Conservation (phyloP, 2,329 filamentous ascomycete species). For the Phyllachora maydis region DNA sequence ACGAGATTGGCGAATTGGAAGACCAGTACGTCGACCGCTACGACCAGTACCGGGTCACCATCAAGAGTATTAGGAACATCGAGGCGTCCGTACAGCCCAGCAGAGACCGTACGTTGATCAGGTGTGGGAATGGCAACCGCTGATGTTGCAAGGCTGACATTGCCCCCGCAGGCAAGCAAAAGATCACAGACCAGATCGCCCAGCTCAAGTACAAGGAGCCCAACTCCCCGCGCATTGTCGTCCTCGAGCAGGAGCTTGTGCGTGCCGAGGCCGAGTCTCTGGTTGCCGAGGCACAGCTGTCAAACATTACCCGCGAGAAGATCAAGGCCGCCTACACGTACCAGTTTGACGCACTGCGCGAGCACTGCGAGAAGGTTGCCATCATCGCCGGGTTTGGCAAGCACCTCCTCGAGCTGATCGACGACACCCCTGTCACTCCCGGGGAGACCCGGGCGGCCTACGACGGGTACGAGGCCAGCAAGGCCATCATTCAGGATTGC, state of each 20-base stretch:
- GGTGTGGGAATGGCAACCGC: slow-evolving; percentile 6
- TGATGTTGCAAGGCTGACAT: too few species aligned
- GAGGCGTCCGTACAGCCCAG: slow-evolving; percentile 96
- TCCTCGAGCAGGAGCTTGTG: slow-evolving; percentile 95
- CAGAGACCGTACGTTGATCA: slow-evolving; percentile 50
- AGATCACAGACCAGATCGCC: slow-evolving; percentile 96
- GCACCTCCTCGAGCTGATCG: slow-evolving; percentile 89
- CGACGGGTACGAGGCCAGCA: slow-evolving; percentile 95
- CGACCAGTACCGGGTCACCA: slow-evolving; percentile 96
- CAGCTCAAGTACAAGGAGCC: slow-evolving; percentile 99
- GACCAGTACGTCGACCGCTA: slow-evolving; percentile 98
- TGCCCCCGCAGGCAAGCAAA: slow-evolving; percentile 93
- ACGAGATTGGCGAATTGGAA: slow-evolving; percentile 95
- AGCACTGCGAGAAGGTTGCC: slow-evolving; percentile 95
- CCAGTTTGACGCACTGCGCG: slow-evolving; percentile 91
- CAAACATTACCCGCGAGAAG: slow-evolving; percentile 98
- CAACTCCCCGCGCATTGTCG: slow-evolving; percentile 91
- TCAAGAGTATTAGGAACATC: slow-evolving; percentile 98
- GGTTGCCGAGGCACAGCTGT: slow-evolving; percentile 91
- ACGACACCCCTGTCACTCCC: slow-evolving; percentile 91
- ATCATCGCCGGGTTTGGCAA: slow-evolving; percentile 97
- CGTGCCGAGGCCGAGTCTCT: slow-evolving; percentile 97
- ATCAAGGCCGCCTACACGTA: slow-evolving; percentile 96
- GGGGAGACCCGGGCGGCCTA: slow-evolving; percentile 92
- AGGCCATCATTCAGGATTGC: slow-evolving; percentile 97